Evolutionary conservation across 2,329 filamentous ascomycete species (phyloP).

Genomic region (Chrysoporthe austroafricana): DNA sequence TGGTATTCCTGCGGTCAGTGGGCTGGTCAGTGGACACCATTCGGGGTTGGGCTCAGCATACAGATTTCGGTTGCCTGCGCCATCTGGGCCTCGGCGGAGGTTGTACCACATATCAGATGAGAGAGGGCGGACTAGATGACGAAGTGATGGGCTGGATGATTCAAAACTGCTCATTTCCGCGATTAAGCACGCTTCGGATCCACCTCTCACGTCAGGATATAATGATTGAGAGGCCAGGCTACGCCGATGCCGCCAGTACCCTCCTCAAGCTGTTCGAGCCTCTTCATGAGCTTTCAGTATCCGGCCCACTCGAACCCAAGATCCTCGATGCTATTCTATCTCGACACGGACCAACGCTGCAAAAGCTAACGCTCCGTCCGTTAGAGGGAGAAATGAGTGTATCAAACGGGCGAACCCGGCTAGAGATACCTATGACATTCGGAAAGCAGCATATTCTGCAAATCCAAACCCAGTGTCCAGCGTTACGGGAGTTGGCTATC

Average conservation of each 20-base stretch:
- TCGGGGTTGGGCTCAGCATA: constrained; percentile 9
- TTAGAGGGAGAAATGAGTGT: background rate
- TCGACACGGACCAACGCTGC: constrained; percentile 11
- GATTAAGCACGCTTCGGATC: constrained; percentile 3
- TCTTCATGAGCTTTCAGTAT: constrained; percentile 13
- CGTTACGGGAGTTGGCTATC: background rate
- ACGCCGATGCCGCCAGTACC: background rate
- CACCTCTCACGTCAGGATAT: background rate
- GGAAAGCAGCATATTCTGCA: constrained; percentile 2
- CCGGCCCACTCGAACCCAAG: constrained; percentile 2
- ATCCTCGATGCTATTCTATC: constrained; percentile 11
- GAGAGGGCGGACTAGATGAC: background rate
- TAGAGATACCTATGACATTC: constrained; percentile 12
- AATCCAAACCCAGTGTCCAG: constrained; percentile 8
- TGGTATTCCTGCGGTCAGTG: background rate
- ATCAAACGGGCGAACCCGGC: background rate
- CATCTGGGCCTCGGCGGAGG: constrained; percentile 9
- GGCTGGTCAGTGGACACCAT: background rate
- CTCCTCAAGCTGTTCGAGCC: constrained; percentile 12
- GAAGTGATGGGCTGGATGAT: constrained; percentile 8
- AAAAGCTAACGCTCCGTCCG: constrained; percentile 3
- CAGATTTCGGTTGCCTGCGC: constrained; percentile 9
- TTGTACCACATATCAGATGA: background rate
- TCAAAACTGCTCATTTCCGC: constrained; percentile 12
- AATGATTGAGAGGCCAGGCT: background rate